A percentile compares a stretch with the other conserved stretches of the same genome.
Conservation (phyloP, 495 filamentous ascomycete species). For the Aspergillus sparsus region DNA sequence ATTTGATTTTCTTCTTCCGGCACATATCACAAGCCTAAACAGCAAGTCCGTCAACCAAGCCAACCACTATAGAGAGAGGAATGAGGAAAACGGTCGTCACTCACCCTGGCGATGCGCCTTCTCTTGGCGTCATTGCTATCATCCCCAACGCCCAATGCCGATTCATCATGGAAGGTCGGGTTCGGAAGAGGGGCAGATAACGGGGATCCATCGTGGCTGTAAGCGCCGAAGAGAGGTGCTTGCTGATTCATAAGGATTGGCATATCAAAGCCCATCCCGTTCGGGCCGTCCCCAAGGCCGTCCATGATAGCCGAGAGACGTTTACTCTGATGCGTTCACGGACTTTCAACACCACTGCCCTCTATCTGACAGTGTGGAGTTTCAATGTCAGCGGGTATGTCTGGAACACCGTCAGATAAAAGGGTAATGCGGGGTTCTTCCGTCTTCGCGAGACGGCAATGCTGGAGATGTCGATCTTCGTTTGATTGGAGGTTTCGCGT, state of each 20-base stretch:
- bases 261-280: constrained; percentile 48
- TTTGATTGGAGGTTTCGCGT: constrained; percentile 14
- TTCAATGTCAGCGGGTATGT: constrained; percentile 23
- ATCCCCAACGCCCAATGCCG: constrained; percentile 54
- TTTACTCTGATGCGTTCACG: background rate
- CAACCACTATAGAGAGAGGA: background rate
- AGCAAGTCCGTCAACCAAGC: constrained; percentile 1
- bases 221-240: constrained; percentile 69
- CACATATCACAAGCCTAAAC: constrained; percentile 96
- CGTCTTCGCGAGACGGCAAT: constrained; percentile 10
- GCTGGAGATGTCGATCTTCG: background rate
- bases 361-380: constrained; percentile 22
- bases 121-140: constrained; percentile 78
- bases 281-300: constrained; percentile 41
- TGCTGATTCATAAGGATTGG: constrained; percentile 59
- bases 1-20: constrained; percentile 99
- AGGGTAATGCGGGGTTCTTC: constrained; percentile 25
- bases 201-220: constrained; percentile 61
- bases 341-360: constrained; percentile 6
- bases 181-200: constrained; percentile 58
- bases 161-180: constrained; percentile 61
- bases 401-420: constrained; percentile 12
- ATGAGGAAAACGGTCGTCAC: constrained; percentile 23
- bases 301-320: constrained; percentile 36
- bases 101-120: constrained; percentile 86